phyloP scores from a whole-genome alignment of 108 stramenopile species.

The Skeletonema tropicum region DNA sequence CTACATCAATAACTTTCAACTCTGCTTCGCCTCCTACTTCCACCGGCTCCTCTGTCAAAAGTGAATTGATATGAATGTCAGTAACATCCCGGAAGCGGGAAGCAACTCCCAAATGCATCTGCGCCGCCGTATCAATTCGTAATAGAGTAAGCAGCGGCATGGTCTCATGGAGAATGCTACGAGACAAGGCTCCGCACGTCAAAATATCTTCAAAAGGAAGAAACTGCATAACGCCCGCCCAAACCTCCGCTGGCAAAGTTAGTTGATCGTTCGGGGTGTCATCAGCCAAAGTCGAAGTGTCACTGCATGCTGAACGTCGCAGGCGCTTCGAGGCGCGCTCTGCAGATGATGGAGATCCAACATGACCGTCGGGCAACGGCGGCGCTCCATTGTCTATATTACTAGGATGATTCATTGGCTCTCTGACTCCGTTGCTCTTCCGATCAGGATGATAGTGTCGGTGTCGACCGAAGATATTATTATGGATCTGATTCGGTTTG shows the following conservation, averaged over 20 bases:
- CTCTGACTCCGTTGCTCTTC: neutral
- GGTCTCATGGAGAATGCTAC: neutral
- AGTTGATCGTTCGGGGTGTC: neutral
- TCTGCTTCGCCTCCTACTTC: neutral
- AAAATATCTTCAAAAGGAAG: neutral
- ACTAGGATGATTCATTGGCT: neutral
- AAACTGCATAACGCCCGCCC: neutral
- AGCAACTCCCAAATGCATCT: constrained; percentile 1
- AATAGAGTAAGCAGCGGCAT: neutral
- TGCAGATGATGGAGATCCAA: neutral
- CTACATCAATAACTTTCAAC: neutral
- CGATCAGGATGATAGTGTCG: neutral
- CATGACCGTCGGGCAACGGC: neutral
- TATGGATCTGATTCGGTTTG: too few species aligned
- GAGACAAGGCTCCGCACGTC: neutral
- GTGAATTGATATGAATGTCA: constrained; percentile 11
- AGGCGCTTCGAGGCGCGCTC: neutral
- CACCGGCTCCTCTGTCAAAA: neutral
- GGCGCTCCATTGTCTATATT: neutral
- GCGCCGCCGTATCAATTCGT: neutral
- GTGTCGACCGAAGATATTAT: too few species aligned
- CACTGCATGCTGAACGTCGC: neutral
- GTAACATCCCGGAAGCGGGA: constrained; percentile 7
- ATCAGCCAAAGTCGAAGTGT: neutral
- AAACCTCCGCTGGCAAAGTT: constrained; percentile 1